A percentile compares a stretch with the other conserved stretches of the same genome.
These are phyloP conservation scores for Aspergillus felis DNA, from an alignment of 2,329 filamentous ascomycete genomes.

Conservation along the genomic window DNA sequence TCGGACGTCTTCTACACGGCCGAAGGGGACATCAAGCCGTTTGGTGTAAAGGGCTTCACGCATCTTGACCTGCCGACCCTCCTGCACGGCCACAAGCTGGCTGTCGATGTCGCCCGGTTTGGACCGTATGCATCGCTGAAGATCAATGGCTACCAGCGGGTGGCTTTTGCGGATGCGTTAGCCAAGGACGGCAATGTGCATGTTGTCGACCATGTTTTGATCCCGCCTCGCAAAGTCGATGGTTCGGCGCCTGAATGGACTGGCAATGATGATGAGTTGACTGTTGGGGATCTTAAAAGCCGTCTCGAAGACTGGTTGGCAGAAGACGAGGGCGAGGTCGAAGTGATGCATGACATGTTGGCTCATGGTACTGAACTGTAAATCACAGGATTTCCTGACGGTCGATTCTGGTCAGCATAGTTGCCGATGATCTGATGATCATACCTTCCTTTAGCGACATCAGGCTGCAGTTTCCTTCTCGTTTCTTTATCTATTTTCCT, in stretches of 20 bases:
- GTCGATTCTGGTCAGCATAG: neutral
- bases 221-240: conserved; percentile 62
- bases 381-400: neutral
- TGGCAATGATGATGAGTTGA: conserved; percentile 11
- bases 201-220: conserved; percentile 65
- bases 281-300: conserved; percentile 19
- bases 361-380: conserved; percentile 4
- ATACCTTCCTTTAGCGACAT: neutral
- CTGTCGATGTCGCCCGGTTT: conserved; percentile 66
- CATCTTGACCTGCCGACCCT: conserved; percentile 66
- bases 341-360: neutral
- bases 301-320: conserved; percentile 15
- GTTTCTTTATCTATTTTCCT: neutral
- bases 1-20: conserved; percentile 67
- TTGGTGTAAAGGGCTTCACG: conserved; percentile 36
- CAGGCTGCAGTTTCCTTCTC: neutral
- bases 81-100: conserved; percentile 61
- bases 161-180: conserved; percentile 65
- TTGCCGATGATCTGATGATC: neutral
- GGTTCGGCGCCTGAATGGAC: conserved; percentile 1
- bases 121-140: conserved; percentile 67
- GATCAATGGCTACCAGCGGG: conserved; percentile 68
- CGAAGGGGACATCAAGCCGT: conserved; percentile 29
- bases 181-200: conserved; percentile 81
- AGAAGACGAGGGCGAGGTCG: neutral